Conservation (phyloP, 2,329 filamentous ascomycete species). For the Pestalotiopsis fici region DNA sequence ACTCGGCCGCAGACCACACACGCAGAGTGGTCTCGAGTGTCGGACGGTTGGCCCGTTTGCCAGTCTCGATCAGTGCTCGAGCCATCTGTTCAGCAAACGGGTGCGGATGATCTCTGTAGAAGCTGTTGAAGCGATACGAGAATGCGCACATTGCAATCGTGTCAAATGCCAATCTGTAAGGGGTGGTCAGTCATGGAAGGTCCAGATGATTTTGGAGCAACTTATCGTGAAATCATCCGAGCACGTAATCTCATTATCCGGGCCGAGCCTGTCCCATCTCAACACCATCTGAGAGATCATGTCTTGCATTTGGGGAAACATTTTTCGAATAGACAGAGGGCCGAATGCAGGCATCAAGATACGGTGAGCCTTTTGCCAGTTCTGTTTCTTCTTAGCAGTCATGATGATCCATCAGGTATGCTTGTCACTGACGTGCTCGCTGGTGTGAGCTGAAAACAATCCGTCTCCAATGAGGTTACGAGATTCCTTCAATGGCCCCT, state of each 20-base stretch:
- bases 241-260: conserved; percentile 47
- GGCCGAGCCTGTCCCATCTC: conserved; percentile 51
- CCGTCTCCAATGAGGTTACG: neutral
- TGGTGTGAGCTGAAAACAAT: neutral
- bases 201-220: neutral
- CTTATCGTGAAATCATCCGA: conserved; percentile 57
- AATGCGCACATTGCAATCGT: conserved; percentile 62
- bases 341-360: conserved; percentile 55
- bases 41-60: conserved; percentile 30
- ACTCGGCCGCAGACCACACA: conserved; percentile 18
- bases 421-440: neutral
- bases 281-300: conserved; percentile 36
- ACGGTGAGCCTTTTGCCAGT: conserved; percentile 55
- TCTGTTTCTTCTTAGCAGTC: conserved; percentile 16
- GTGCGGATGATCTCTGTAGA: conserved; percentile 58
- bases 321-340: conserved; percentile 51
- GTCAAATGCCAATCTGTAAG: conserved; percentile 56
- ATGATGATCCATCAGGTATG: neutral
- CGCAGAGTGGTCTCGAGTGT: conserved; percentile 10
- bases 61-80: conserved; percentile 45
- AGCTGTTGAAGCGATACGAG: conserved; percentile 59
- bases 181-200: neutral
- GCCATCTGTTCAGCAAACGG: conserved; percentile 58
- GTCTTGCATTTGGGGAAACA: conserved; percentile 41
- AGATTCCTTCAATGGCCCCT: neutral